Evolutionary conservation across 2,329 filamentous ascomycete species (phyloP).

Genomic region (Capronia coronata): DNA sequence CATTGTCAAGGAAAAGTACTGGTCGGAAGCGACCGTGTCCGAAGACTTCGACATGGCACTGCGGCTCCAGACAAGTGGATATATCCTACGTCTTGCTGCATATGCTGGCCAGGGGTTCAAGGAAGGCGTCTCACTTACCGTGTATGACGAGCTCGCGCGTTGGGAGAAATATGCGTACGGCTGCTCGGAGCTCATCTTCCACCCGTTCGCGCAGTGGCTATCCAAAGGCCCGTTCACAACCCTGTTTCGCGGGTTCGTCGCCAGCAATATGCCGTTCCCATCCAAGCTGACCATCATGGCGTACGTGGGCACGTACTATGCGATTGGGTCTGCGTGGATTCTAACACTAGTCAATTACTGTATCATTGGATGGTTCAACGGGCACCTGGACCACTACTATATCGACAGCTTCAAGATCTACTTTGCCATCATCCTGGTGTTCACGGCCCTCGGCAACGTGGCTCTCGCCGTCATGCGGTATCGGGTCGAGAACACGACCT

Average conservation of each 20-base stretch:
- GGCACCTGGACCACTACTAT: constrained; percentile 60
- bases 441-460: constrained; percentile 56
- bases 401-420: constrained; percentile 61
- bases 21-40: constrained; percentile 69
- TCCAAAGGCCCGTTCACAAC: constrained; percentile 70
- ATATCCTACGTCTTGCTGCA: constrained; percentile 60
- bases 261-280: constrained; percentile 53
- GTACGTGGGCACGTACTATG: constrained; percentile 67
- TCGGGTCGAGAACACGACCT: constrained; percentile 49
- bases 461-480: constrained; percentile 58
- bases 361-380: constrained; percentile 64
- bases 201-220: constrained; percentile 67
- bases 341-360: constrained; percentile 65
- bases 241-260: constrained; percentile 67
- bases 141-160: constrained; percentile 75
- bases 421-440: constrained; percentile 58
- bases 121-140: constrained; percentile 75
- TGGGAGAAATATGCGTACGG: constrained; percentile 87
- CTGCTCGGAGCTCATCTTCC: constrained; percentile 74
- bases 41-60: constrained; percentile 73
- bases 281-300: constrained; percentile 66
- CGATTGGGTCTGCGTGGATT: constrained; percentile 61
- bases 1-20: constrained; percentile 56
- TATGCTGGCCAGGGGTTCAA: constrained; percentile 66
- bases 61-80: constrained; percentile 62